Conservation (phyloP, 176 grass and related monocot genomes). For the Saccharum officinarum region DNA sequence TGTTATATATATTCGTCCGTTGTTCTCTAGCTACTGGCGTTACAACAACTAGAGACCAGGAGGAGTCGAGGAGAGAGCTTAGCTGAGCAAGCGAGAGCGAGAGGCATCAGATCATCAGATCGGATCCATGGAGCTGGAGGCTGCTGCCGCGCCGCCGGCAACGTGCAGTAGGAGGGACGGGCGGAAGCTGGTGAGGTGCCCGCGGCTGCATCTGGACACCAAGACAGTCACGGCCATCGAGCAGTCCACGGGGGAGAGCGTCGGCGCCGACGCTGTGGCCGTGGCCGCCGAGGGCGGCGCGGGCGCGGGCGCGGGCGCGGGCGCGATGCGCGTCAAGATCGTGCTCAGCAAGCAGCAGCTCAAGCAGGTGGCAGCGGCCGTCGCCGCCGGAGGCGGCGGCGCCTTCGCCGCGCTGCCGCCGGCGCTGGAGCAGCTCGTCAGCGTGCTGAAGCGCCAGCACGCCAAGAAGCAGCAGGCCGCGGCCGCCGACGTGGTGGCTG, state of each 20-base stretch:
- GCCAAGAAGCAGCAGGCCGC: slow-evolving; percentile 35
- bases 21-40: slow-evolving; percentile 19
- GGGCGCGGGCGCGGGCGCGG: not conserved
- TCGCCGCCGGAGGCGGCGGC: slow-evolving; percentile 25
- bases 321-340: slow-evolving; percentile 66
- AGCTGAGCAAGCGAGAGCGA: not conserved
- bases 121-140: too few species aligned
- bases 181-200: too few species aligned
- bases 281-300: too few species aligned
- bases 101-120: slow-evolving; percentile 1
- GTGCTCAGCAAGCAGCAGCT: slow-evolving; percentile 77
- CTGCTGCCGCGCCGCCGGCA: too few species aligned
- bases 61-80: not conserved
- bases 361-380: slow-evolving; percentile 59
- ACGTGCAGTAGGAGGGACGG: too few species aligned
- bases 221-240: slow-evolving; percentile 55
- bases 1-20: not conserved
- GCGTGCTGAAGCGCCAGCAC: slow-evolving; percentile 58
- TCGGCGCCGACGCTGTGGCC: not conserved
- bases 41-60: not conserved
- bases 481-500: not conserved
- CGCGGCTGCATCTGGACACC: too few species aligned
- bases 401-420: slow-evolving; percentile 42
- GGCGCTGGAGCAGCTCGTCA: slow-evolving; percentile 65
- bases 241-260: slow-evolving; percentile 44